Percentiles rank a stretch among this genome's conserved stretches.
phyloP scores from a whole-genome alignment of 345 rosid species.

The Kandelia obovata region DNA sequence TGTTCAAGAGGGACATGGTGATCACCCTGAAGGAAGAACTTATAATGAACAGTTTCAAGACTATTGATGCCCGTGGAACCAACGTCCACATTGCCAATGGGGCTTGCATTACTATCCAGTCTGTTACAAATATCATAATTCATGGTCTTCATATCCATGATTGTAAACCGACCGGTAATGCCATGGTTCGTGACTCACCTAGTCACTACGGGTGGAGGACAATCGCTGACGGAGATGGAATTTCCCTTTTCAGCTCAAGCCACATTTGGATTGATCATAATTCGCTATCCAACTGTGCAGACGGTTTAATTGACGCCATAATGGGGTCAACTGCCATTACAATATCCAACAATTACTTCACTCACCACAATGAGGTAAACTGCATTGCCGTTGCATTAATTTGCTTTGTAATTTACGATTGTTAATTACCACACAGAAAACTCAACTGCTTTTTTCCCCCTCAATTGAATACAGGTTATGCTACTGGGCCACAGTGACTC shows the following conservation, averaged over 20 bases:
- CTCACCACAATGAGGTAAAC: slow-evolving; percentile 26
- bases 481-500: slow-evolving; percentile 25
- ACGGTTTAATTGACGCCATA: slow-evolving; percentile 25
- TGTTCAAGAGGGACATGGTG: slow-evolving; percentile 32
- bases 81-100: slow-evolving; percentile 51
- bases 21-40: slow-evolving; percentile 28
- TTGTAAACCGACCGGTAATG: slow-evolving; percentile 31
- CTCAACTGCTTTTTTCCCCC: not conserved
- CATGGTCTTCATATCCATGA: slow-evolving; percentile 33
- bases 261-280: slow-evolving; percentile 95
- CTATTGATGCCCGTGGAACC: slow-evolving; percentile 34
- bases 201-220: slow-evolving; percentile 35
- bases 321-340: slow-evolving; percentile 32
- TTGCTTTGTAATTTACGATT: not conserved
- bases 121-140: slow-evolving; percentile 24
- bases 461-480: slow-evolving; percentile 15
- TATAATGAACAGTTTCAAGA: slow-evolving; percentile 32
- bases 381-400: not conserved
- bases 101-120: slow-evolving; percentile 33
- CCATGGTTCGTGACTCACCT: slow-evolving; percentile 35
- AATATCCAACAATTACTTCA: slow-evolving; percentile 25
- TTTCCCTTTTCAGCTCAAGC: slow-evolving; percentile 28
- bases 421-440: not conserved
- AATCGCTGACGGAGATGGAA: slow-evolving; percentile 35
- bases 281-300: slow-evolving; percentile 53